A percentile compares a stretch with the other conserved stretches of the same genome.
These are phyloP conservation scores for Pogostemon cablin DNA, from an alignment of 257 asterid genomes.

Conservation along the genomic window DNA sequence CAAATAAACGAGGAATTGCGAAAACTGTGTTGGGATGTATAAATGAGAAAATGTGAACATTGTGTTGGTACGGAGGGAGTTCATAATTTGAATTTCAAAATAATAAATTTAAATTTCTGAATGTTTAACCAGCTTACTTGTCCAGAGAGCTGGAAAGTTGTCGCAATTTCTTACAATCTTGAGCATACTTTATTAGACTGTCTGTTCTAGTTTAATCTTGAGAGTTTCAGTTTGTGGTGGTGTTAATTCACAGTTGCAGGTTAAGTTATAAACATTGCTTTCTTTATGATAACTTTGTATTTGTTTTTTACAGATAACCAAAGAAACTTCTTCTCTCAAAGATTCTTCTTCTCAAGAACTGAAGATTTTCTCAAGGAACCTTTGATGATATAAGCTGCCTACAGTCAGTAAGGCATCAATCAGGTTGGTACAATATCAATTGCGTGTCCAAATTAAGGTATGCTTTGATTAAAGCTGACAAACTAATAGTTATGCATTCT, in stretches of 20 bases:
- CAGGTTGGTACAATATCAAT: constrained; percentile 40
- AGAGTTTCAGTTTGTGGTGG: constrained; percentile 23
- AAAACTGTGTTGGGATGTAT: no score
- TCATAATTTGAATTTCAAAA: background rate
- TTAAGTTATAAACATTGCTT: background rate
- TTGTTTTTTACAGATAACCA: constrained; percentile 34
- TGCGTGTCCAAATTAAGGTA: constrained; percentile 4
- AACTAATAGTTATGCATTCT: constrained; percentile 10
- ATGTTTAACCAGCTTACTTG: background rate
- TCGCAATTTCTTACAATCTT: constrained; percentile 13
- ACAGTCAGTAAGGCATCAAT: constrained; percentile 36
- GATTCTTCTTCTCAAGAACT: constrained; percentile 42
- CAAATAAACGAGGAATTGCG: no score
- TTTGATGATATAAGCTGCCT: constrained; percentile 43
- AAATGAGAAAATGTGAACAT: no score
- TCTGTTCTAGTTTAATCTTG: background rate
- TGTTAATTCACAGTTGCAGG: constrained; percentile 9
- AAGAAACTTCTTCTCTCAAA: constrained; percentile 32
- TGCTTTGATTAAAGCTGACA: constrained; percentile 3
- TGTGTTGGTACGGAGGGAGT: no score
- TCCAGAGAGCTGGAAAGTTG: constrained; percentile 4
- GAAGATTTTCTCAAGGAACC: constrained; percentile 34
- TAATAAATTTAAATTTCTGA: background rate
- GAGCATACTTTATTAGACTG: background rate
- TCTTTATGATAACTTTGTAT: constrained; percentile 15